Evolutionary conservation across 2,329 filamentous ascomycete species (phyloP).

Genomic region (Stemphylium vesicarium): DNA sequence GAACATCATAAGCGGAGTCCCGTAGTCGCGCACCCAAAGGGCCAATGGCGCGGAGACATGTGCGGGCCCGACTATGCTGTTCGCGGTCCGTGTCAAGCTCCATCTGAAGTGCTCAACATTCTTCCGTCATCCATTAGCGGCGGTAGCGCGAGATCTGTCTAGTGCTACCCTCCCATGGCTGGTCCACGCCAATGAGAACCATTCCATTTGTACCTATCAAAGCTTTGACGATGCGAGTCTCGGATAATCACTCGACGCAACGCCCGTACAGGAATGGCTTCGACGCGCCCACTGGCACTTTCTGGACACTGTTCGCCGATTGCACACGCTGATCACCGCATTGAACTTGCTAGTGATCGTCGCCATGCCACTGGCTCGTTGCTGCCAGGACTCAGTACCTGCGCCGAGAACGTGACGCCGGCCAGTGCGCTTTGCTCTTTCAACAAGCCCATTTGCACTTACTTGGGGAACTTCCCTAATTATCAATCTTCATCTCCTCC

Average conservation of each 20-base stretch:
- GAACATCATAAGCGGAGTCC: constrained; percentile 1
- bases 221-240: constrained; percentile 10
- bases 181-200: constrained; percentile 23
- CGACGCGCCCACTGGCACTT: constrained; percentile 8
- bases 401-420: constrained; percentile 13
- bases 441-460: constrained; percentile 2
- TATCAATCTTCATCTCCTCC: constrained; percentile 4
- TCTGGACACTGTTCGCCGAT: constrained; percentile 21
- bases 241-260: constrained; percentile 9
- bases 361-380: constrained; percentile 7
- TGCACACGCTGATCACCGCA: constrained; percentile 20
- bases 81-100: constrained; percentile 8
- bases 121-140: constrained; percentile 18
- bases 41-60: background rate
- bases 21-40: background rate
- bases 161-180: constrained; percentile 17
- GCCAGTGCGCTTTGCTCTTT: constrained; percentile 7
- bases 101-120: constrained; percentile 11
- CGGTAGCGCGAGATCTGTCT: background rate
- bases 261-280: constrained; percentile 5
- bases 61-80: constrained; percentile 7
- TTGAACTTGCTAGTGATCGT: constrained; percentile 21
- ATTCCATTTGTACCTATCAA: constrained; percentile 10
- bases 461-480: background rate
- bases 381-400: constrained; percentile 5